phyloP scores from a whole-genome alignment of 345 rosid species.

The Lumnitzera racemosa region DNA sequence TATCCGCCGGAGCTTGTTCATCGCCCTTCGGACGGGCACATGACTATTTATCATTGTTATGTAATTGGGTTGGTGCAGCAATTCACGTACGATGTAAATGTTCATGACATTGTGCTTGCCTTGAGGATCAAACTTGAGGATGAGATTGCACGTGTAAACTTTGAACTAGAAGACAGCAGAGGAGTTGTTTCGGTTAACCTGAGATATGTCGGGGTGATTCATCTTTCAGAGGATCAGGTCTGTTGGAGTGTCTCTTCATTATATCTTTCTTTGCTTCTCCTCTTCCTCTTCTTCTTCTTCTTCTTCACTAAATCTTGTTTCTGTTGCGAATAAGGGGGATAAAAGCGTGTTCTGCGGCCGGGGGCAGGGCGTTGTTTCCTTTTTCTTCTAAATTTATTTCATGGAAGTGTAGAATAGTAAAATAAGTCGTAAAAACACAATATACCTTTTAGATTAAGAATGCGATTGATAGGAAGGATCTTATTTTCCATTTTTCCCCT shows the following conservation, averaged over 20 bases:
- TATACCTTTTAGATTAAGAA: no score
- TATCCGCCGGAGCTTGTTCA: constrained; percentile 66
- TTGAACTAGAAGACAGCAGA: constrained; percentile 47
- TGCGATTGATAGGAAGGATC: no score
- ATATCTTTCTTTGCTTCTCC: not conserved
- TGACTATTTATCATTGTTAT: constrained; percentile 44
- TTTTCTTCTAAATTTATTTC: no score
- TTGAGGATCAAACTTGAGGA: constrained; percentile 38
- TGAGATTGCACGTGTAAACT: constrained; percentile 23
- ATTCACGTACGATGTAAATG: constrained; percentile 26
- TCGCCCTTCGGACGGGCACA: constrained; percentile 10
- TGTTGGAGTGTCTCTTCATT: not conserved
- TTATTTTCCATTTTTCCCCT: no score
- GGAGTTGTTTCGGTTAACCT: constrained; percentile 44
- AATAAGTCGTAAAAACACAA: no score
- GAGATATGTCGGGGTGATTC: constrained; percentile 37
- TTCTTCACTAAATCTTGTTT: no score
- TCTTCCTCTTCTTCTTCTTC: not conserved
- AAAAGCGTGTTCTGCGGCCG: no score
- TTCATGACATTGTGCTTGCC: constrained; percentile 53
- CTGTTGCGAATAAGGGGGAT: no score
- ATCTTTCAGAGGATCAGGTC: constrained; percentile 40
- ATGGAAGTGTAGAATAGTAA: no score
- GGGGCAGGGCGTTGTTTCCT: no score
- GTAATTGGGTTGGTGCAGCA: constrained; percentile 39